Evolutionary conservation across 225 moss, liverwort and hornwort species (phyloP).

Genomic region (Rhytidiadelphus loreus): DNA sequence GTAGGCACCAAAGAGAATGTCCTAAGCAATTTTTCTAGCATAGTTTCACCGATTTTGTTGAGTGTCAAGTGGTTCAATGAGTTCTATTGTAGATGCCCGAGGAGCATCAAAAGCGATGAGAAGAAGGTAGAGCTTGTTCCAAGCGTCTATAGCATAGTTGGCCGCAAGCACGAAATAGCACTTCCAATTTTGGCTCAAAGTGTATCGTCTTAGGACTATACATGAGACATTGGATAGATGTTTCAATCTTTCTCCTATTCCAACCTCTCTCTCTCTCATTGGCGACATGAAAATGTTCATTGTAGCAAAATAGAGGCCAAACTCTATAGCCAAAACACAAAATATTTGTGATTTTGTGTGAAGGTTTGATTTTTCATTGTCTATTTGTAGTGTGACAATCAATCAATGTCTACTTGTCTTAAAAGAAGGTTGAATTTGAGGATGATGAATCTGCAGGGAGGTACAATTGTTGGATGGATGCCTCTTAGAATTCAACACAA

Average conservation of each 20-base stretch:
- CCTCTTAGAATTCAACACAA: neutral
- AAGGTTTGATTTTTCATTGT: neutral
- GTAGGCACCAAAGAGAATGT: too few relatives aligned
- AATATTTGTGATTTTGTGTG: accelerated
- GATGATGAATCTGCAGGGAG: neutral
- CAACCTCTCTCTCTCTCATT: neutral
- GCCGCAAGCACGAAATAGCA: accelerated
- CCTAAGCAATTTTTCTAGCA: too few relatives aligned
- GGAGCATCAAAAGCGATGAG: neutral
- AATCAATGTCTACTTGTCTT: neutral
- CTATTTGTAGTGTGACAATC: neutral
- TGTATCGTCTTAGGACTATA: too few relatives aligned
- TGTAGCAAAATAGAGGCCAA: accelerated
- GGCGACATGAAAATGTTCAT: neutral
- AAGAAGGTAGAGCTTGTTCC: neutral
- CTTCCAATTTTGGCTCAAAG: neutral
- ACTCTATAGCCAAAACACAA: accelerated
- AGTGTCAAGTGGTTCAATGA: neutral
- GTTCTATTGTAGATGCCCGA: neutral
- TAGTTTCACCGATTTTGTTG: neutral
- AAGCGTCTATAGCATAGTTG: neutral
- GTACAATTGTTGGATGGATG: accelerated
- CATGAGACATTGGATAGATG: accelerated
- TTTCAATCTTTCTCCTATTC: neutral
- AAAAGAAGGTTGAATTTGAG: accelerated